Evolutionary conservation across 331 rosid genomes (phyloP).

Genomic region (Prunus yedoensis): DNA sequence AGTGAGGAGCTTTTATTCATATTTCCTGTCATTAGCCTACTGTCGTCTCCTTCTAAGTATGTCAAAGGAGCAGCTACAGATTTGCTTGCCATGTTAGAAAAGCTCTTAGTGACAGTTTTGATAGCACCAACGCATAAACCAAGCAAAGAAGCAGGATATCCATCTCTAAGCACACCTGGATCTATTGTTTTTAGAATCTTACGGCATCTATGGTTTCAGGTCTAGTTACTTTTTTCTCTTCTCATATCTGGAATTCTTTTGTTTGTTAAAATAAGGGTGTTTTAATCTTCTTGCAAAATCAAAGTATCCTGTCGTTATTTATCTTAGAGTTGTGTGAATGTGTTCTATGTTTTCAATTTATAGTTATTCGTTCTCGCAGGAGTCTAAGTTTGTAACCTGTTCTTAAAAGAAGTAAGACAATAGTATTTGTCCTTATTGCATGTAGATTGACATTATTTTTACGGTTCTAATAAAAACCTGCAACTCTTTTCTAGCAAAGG

Average conservation of each 20-base stretch:
- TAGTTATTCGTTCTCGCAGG: neutral
- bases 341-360: neutral
- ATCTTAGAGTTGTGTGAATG: neutral
- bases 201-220: slow-evolving; percentile 75
- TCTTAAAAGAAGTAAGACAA: neutral
- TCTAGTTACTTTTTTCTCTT: slow-evolving; percentile 12
- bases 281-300: slow-evolving; percentile 2
- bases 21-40: slow-evolving; percentile 75
- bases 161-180: slow-evolving; percentile 64
- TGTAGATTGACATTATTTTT: neutral
- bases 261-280: neutral
- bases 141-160: slow-evolving; percentile 37
- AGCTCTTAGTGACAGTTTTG: slow-evolving; percentile 46
- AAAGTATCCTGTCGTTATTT: neutral
- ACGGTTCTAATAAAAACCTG: neutral
- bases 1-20: slow-evolving; percentile 77
- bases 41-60: slow-evolving; percentile 83
- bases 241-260: neutral
- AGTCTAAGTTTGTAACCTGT: neutral
- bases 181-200: slow-evolving; percentile 56
- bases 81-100: slow-evolving; percentile 63
- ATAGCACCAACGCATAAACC: slow-evolving; percentile 38
- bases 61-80: slow-evolving; percentile 73
- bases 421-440: neutral
- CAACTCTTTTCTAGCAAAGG: slow-evolving; percentile 11